phyloP scores from a whole-genome alignment of 2,329 filamentous ascomycete species.

The Cryphonectria nitschkei region DNA sequence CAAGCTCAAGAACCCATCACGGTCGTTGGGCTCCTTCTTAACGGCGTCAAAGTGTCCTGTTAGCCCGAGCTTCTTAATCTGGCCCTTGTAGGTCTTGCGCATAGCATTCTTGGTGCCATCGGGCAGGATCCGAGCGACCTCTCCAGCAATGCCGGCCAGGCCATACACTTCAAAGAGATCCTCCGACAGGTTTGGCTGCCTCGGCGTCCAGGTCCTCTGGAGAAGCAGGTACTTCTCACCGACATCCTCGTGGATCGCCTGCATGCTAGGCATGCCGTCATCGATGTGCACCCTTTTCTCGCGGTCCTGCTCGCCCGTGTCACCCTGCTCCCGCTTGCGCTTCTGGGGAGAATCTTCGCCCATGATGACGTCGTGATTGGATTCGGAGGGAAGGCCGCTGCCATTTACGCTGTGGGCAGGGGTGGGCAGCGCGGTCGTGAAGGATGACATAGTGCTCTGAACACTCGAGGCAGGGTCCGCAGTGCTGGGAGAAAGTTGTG shows the following conservation, averaged over 20 bases:
- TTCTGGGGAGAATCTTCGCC: slow-evolving; percentile 61
- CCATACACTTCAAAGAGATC: slow-evolving; percentile 65
- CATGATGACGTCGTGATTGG: slow-evolving; percentile 47
- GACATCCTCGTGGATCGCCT: slow-evolving; percentile 68
- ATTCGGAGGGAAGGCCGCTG: slow-evolving; percentile 50
- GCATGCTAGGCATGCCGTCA: slow-evolving; percentile 63
- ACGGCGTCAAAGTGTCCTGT: slow-evolving; percentile 63
- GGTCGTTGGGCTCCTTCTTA: slow-evolving; percentile 57
- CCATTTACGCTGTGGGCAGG: slow-evolving; percentile 67
- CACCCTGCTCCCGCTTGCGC: slow-evolving; percentile 63
- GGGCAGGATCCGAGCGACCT: slow-evolving; percentile 65
- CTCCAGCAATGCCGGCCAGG: slow-evolving; percentile 59
- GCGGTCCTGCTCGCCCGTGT: slow-evolving; percentile 52
- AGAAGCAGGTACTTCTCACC: slow-evolving; percentile 69
- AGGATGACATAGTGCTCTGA: slow-evolving; percentile 55
- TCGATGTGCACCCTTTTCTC: slow-evolving; percentile 67
- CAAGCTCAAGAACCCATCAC: slow-evolving; percentile 58
- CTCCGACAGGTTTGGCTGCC: slow-evolving; percentile 53
- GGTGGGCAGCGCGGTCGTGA: slow-evolving; percentile 60
- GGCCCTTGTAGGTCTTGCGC: slow-evolving; percentile 70
- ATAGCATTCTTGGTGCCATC: slow-evolving; percentile 70
- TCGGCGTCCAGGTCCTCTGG: slow-evolving; percentile 48
- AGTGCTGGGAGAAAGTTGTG: slow-evolving; percentile 61
- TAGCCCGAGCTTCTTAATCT: slow-evolving; percentile 66
- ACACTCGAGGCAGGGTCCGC: slow-evolving; percentile 56